These are phyloP conservation scores for Globisporangium apiculatum DNA, from an alignment of 352 stramenopile genomes.

Conservation along the genomic window DNA sequence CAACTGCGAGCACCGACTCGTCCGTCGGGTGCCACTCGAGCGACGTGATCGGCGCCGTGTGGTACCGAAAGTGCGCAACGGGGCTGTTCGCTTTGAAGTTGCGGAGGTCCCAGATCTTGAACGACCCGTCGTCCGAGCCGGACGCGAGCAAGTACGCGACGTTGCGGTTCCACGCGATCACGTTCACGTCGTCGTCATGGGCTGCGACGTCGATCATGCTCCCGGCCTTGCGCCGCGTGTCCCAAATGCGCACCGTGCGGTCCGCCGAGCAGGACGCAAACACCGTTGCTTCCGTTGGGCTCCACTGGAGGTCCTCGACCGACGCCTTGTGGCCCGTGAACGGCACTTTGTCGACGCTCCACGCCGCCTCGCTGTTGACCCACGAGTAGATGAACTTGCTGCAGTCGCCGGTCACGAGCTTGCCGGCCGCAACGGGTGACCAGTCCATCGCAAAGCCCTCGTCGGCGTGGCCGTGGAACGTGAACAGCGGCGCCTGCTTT, in stretches of 20 bases:
- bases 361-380: constrained; percentile 66
- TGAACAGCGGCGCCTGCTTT: constrained; percentile 82
- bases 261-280: constrained; percentile 95
- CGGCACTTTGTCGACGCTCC: constrained; percentile 85
- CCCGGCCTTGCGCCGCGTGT: constrained; percentile 90
- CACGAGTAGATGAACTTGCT: constrained; percentile 96
- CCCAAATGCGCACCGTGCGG: constrained; percentile 95
- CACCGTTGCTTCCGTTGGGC: constrained; percentile 93
- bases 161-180: constrained; percentile 98
- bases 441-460: constrained; percentile 99
- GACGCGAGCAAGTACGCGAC: constrained; percentile 96
- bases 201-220: constrained; percentile 93
- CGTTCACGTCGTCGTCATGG: constrained; percentile 97
- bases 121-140: constrained; percentile 96
- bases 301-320: constrained; percentile 99
- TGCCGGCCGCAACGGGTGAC: constrained; percentile 84
- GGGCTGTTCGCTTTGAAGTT: constrained; percentile 88
- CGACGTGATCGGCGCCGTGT: constrained; percentile 95
- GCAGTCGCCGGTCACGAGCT: constrained; percentile 95
- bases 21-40: constrained; percentile 99
- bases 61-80: constrained; percentile 93
- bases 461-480: constrained; percentile 92
- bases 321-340: constrained; percentile 90
- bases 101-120: constrained; percentile 97
- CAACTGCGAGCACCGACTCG: constrained; percentile 95